These are phyloP conservation scores for Moricandia arvensis DNA, from an alignment of 345 rosid species.

Conservation along the genomic window DNA sequence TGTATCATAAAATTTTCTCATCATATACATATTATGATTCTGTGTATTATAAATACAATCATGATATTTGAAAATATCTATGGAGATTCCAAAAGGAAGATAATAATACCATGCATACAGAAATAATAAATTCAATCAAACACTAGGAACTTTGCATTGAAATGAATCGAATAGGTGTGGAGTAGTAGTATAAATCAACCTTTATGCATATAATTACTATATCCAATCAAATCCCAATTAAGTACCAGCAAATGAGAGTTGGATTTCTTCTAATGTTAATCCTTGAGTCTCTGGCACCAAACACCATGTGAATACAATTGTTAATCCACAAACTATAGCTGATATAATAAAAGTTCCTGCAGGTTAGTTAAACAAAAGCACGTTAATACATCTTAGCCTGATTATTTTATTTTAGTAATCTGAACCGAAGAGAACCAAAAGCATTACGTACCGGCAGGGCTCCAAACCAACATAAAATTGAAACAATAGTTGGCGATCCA, in stretches of 20 bases:
- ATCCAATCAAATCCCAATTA: not conserved
- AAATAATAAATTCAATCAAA: not conserved
- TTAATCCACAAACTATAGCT: constrained; percentile 25
- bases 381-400: constrained; percentile 37
- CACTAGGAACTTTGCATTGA: not conserved
- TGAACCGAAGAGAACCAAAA: not conserved
- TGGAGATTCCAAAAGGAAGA: not conserved
- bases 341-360: constrained; percentile 46
- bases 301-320: constrained; percentile 43
- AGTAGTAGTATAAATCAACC: not conserved
- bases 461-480: constrained; percentile 57
- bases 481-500: constrained; percentile 51
- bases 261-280: constrained; percentile 53
- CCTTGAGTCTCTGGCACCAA: constrained; percentile 56
- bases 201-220: not conserved
- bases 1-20: no score
- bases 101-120: not conserved
- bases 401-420: constrained; percentile 31
- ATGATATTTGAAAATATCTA: not conserved
- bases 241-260: constrained; percentile 31
- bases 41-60: not conserved
- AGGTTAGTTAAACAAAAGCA: constrained; percentile 6
- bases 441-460: constrained; percentile 44
- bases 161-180: not conserved
- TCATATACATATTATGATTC: no score